These are phyloP conservation scores for Eragrostis curvula DNA, from an alignment of 176 grass and related monocot species.

Conservation along the genomic window DNA sequence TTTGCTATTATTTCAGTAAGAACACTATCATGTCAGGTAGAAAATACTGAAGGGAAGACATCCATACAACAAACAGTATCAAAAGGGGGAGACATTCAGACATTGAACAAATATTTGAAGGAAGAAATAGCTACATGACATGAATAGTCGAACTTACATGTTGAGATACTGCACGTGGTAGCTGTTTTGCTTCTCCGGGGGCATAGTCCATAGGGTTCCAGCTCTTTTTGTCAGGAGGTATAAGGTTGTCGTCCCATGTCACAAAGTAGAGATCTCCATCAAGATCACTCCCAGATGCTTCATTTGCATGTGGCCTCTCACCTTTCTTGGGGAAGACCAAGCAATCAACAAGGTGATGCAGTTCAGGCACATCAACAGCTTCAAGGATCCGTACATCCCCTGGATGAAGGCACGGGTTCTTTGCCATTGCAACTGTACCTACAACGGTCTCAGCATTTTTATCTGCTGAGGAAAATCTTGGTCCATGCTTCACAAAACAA, in stretches of 20 bases:
- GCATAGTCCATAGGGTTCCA: constrained; percentile 81
- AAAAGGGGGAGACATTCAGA: neutral
- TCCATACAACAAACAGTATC: neutral
- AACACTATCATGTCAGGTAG: neutral
- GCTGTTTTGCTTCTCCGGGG: constrained; percentile 42
- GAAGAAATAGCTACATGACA: neutral
- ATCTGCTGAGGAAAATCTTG: constrained; percentile 48
- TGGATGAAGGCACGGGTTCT: constrained; percentile 94
- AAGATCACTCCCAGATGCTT: constrained; percentile 95
- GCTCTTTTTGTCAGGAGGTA: constrained; percentile 78
- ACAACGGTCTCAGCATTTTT: constrained; percentile 63
- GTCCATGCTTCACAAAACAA: constrained; percentile 78
- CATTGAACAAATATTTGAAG: constrained; percentile 15
- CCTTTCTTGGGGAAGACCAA: constrained; percentile 85
- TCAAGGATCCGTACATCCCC: constrained; percentile 87
- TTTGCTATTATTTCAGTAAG: neutral
- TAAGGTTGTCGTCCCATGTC: constrained; percentile 85
- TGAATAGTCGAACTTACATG: constrained; percentile 49
- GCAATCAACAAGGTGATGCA: constrained; percentile 88
- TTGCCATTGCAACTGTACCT: constrained; percentile 80
- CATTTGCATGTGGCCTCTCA: constrained; percentile 86
- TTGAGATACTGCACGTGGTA: constrained; percentile 39
- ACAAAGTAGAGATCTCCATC: constrained; percentile 96
- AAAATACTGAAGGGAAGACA: neutral
- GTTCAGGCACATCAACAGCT: constrained; percentile 74